Evolutionary conservation across 768 basidiomycete species (phyloP).

Genomic region (Crucibulum laeve): DNA sequence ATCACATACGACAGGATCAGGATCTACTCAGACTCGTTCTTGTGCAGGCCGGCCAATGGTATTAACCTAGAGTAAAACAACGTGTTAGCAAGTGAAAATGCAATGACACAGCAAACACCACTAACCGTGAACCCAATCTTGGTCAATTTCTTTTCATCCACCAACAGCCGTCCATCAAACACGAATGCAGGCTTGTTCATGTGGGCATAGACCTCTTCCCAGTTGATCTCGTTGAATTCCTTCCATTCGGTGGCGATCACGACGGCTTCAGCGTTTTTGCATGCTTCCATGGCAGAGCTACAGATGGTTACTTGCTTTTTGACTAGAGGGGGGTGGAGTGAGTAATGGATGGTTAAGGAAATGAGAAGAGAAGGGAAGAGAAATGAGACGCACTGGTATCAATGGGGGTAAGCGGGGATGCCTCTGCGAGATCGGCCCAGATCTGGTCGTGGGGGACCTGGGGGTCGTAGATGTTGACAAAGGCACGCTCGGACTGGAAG

Average conservation of each 20-base stretch:
- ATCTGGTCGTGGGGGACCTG: conserved; percentile 85
- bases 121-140: conserved; percentile 87
- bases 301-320: conserved; percentile 85
- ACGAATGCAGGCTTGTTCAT: conserved; percentile 99
- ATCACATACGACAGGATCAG: no score
- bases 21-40: no score
- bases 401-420: conserved; percentile 56
- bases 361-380: conserved; percentile 2
- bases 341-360: conserved; percentile 1
- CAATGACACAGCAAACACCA: conserved; percentile 6
- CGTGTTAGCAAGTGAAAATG: neutral
- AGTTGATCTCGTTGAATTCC: conserved; percentile 92
- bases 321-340: conserved; percentile 41
- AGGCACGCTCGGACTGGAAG: conserved; percentile 87
- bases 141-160: conserved; percentile 75
- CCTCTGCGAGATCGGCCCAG: conserved; percentile 74
- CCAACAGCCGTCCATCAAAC: conserved; percentile 88
- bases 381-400: conserved; percentile 55
- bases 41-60: conserved; percentile 21
- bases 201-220: conserved; percentile 75
- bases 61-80: conserved; percentile 15
- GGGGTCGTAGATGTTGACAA: conserved; percentile 89
- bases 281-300: conserved; percentile 78
- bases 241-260: conserved; percentile 98
- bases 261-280: conserved; percentile 85